Evolutionary conservation across 108 stramenopile genomes (phyloP), one percentile per base, ranked within the genome.

Genomic region (Nitzschia inconspicua): DNA sequence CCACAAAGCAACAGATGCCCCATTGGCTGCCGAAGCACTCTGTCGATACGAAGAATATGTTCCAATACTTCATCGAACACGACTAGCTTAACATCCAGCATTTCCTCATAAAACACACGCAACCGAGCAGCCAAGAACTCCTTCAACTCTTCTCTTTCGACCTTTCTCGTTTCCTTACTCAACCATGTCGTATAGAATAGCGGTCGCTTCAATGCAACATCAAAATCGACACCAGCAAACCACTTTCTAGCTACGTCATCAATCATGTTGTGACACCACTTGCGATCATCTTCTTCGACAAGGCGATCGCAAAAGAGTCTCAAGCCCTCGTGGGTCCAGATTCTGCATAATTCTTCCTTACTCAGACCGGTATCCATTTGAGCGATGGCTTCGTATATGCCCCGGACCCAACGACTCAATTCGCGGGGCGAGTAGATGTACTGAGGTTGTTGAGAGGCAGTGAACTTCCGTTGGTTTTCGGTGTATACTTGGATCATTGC

Each of bases 361-460:
- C 91, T 77, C 16, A 85, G 63, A 25, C 85, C 86, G 52, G 79
- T 77, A 42, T 92, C 91, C 59, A 84, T 71, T 47, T 86, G 69
- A 3, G 80, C 85, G 20, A 98, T 78, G 3, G 96, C 88, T 58
- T 97, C 98, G 49, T 97, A 94, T 48, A 99, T 78, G 7, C 96
- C 98, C 18, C 98, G 71, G 20, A 98, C 94, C 99, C 99, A 99
- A 31, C 99, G 79, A 18, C 88, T 94, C 32, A 99, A 76, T 77
- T 99, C 99, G 22, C 99, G 85, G 6, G 99, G 97, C 2, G 96
- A 97, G 68, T 99, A 99, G 48, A 99, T 94, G 73, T 98, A 99
- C 60, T 99, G 98, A 9, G 98, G 97, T 42, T 88, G 87, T 64
- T 82, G 77, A 24, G 85, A 78, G 22, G 95, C 67, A 14, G 75